Conservation (phyloP, 140 eudicot genomes). For the Cichorium intybus region DNA sequence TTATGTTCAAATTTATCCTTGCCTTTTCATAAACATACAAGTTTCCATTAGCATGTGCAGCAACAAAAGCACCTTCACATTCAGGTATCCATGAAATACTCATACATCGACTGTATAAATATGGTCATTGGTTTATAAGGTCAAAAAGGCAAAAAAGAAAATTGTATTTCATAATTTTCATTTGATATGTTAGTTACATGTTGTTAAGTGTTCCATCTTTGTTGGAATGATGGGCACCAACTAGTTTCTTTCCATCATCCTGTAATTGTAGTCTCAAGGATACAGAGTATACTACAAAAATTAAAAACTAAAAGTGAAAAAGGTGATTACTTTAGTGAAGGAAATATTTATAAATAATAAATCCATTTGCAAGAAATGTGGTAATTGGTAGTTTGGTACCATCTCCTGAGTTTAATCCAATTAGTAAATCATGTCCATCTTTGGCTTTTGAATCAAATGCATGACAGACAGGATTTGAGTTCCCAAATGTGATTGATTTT, state of each 20-base stretch:
- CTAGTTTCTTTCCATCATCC: slow-evolving; percentile 83
- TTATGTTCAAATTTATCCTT: slow-evolving; percentile 35
- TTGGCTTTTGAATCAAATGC: slow-evolving; percentile 76
- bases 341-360: neutral
- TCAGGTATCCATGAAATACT: slow-evolving; percentile 79
- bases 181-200: slow-evolving; percentile 39
- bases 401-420: slow-evolving; percentile 79
- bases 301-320: slow-evolving; percentile 27
- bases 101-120: slow-evolving; percentile 59
- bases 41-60: slow-evolving; percentile 89
- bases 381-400: slow-evolving; percentile 60
- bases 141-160: neutral
- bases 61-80: slow-evolving; percentile 77
- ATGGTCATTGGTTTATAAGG: slow-evolving; percentile 1
- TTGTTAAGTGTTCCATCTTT: slow-evolving; percentile 78
- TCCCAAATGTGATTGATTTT: slow-evolving; percentile 71
- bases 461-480: slow-evolving; percentile 80
- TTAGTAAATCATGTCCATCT: slow-evolving; percentile 87
- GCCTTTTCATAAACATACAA: slow-evolving; percentile 86
- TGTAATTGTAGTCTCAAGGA: slow-evolving; percentile 79
- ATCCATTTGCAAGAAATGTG: neutral
- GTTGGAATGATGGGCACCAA: slow-evolving; percentile 94
- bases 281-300: slow-evolving; percentile 66
- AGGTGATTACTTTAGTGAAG: slow-evolving; percentile 3
- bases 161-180: neutral